Conservation (phyloP, 345 rosid genomes). For the Citrus maxima region DNA sequence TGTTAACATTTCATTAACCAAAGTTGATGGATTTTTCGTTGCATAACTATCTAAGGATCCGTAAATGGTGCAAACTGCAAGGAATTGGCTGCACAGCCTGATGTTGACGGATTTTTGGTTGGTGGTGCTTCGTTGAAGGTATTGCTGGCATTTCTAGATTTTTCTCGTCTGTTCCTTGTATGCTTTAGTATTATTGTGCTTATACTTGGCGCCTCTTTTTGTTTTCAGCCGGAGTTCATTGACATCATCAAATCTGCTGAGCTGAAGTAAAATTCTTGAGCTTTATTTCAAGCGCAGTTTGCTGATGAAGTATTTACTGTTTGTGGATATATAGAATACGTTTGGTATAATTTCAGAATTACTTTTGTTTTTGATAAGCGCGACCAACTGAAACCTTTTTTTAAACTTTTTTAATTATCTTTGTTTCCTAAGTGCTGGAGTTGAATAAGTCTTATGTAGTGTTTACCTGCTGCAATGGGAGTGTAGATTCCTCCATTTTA, state of each 20-base stretch:
- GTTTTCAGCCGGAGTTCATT: conserved; percentile 54
- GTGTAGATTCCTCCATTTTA: too few relatives aligned
- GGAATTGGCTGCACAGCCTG: conserved; percentile 68
- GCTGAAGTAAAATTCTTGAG: conserved; percentile 40
- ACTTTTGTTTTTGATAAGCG: too few relatives aligned
- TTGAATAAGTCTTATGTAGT: too few relatives aligned
- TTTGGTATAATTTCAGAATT: neutral
- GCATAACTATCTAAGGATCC: conserved; percentile 42
- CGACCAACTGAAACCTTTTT: too few relatives aligned
- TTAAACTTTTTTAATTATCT: too few relatives aligned
- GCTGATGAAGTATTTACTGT: neutral
- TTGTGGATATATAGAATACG: neutral
- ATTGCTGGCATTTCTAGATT: neutral
- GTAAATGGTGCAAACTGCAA: conserved; percentile 82
- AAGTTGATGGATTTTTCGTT: too few relatives aligned
- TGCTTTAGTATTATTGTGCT: neutral
- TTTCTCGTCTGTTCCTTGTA: neutral
- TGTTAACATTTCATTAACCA: neutral
- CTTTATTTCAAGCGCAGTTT: neutral
- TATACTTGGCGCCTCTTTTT: neutral
- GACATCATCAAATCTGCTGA: conserved; percentile 59
- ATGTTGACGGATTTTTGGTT: conserved; percentile 89
- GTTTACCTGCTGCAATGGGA: too few relatives aligned
- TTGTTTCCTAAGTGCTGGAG: too few relatives aligned
- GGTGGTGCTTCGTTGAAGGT: conserved; percentile 94